Percentiles rank a stretch among this genome's conserved stretches.
Evolutionary conservation across 305 asterid genomes (phyloP).

Genomic region (Andrographis paniculata): DNA sequence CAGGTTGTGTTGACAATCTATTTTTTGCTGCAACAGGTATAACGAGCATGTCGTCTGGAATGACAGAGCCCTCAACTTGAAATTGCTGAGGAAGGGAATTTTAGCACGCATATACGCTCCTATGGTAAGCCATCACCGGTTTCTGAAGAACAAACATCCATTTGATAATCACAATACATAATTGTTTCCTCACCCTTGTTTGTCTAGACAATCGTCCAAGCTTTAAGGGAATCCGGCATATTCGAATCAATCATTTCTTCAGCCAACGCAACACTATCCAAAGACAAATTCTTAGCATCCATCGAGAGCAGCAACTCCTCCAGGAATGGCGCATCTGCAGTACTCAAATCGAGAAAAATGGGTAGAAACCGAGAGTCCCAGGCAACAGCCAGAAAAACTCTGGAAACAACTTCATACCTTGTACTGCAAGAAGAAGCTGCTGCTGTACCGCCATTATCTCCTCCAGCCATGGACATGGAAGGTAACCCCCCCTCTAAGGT

Average conservation of each 20-base stretch:
- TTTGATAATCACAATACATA: neutral
- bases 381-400: constrained; percentile 46
- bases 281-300: constrained; percentile 64
- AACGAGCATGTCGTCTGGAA: constrained; percentile 95
- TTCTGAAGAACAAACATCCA: neutral
- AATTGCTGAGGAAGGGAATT: constrained; percentile 89
- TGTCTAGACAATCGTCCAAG: constrained; percentile 78
- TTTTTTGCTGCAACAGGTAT: constrained; percentile 50
- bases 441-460: constrained; percentile 80
- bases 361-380: constrained; percentile 37
- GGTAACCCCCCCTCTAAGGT: constrained; percentile 21
- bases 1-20: neutral
- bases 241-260: constrained; percentile 61
- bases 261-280: constrained; percentile 41
- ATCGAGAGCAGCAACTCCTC: constrained; percentile 58
- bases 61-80: constrained; percentile 61
- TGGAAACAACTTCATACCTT: constrained; percentile 28
- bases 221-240: constrained; percentile 73
- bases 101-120: constrained; percentile 91
- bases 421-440: constrained; percentile 42
- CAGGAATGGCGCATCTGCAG: constrained; percentile 29
- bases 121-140: constrained; percentile 29
- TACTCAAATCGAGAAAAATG: constrained; percentile 59
- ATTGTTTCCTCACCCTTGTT: neutral
- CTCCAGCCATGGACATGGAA: constrained; percentile 44